Conservation (phyloP, 352 stramenopile genomes). For the Pythium folliculosum region DNA sequence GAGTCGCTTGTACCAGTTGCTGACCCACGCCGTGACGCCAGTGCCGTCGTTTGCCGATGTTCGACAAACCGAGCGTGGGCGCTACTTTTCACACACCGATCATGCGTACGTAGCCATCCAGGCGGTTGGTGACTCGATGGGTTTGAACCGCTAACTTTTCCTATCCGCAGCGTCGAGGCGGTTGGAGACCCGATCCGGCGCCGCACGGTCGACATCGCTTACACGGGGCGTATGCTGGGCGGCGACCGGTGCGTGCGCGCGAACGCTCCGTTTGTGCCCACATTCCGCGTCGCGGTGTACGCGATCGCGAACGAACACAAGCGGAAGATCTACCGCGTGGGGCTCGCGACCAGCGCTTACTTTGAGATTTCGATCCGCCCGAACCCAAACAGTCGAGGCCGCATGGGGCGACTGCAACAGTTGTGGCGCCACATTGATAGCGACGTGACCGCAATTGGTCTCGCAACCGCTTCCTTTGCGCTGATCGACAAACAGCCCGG, state of each 20-base stretch:
- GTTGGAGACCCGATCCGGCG: constrained; percentile 21
- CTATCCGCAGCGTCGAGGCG: constrained; percentile 19
- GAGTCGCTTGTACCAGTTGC: constrained; percentile 72
- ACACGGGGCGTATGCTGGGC: constrained; percentile 48
- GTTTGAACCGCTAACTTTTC: too few relatives aligned
- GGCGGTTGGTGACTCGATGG: constrained; percentile 17
- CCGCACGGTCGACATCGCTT: constrained; percentile 51
- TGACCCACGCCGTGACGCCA: constrained; percentile 62
- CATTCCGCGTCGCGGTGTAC: constrained; percentile 63
- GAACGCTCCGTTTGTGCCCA: constrained; percentile 65
- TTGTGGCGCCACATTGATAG: constrained; percentile 18
- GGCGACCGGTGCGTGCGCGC: constrained; percentile 67
- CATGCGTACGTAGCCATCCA: constrained; percentile 40
- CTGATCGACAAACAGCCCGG: constrained; percentile 71
- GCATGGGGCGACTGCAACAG: constrained; percentile 1
- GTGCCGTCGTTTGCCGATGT: constrained; percentile 71
- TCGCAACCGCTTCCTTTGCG: constrained; percentile 52
- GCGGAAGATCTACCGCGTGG: constrained; percentile 42
- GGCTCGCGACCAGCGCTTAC: constrained; percentile 61
- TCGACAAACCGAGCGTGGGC: constrained; percentile 40
- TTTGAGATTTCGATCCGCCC: constrained; percentile 68
- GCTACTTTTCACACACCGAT: constrained; percentile 41
- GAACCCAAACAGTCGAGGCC: constrained; percentile 19
- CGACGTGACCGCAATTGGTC: constrained; percentile 67
- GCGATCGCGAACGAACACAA: constrained; percentile 10